phyloP scores from a whole-genome alignment of 2,329 filamentous ascomycete species.

The Byssoonygena ceratinophila region DNA sequence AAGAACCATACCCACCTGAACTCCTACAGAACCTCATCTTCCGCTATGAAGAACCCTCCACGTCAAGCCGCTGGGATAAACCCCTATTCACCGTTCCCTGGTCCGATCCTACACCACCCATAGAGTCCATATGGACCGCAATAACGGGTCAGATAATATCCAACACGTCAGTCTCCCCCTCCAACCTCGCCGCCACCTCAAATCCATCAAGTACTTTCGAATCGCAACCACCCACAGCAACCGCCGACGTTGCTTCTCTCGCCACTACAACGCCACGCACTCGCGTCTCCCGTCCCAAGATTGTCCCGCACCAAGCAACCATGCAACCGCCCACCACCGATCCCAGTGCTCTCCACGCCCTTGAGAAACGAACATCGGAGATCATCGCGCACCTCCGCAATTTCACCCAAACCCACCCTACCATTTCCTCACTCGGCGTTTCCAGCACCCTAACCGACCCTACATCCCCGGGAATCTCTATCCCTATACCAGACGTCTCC shows the following conservation, averaged over 20 bases:
- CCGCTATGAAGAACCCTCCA: conserved; percentile 58
- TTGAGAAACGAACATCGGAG: conserved; percentile 36
- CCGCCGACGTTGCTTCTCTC: conserved; percentile 1
- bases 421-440: conserved; percentile 27
- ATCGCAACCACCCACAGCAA: conserved; percentile 11
- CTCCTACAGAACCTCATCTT: conserved; percentile 55
- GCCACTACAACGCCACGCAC: conserved; percentile 1
- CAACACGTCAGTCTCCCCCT: conserved; percentile 12
- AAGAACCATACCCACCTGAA: conserved; percentile 42
- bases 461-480: conserved; percentile 24
- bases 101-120: conserved; percentile 46
- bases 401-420: conserved; percentile 32
- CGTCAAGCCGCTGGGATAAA: conserved; percentile 55
- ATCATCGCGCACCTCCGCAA: conserved; percentile 34
- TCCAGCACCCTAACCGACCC: conserved; percentile 10
- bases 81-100: conserved; percentile 53
- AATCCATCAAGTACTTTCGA: not conserved
- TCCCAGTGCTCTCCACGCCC: conserved; percentile 33
- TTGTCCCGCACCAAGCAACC: conserved; percentile 34
- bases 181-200: conserved; percentile 16
- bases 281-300: conserved; percentile 18
- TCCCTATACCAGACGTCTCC: conserved; percentile 26
- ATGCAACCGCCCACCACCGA: conserved; percentile 32
- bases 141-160: conserved; percentile 34
- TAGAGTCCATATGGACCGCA: conserved; percentile 52